phyloP scores from a whole-genome alignment of 805 yeast species.

The Candida insectorum region DNA sequence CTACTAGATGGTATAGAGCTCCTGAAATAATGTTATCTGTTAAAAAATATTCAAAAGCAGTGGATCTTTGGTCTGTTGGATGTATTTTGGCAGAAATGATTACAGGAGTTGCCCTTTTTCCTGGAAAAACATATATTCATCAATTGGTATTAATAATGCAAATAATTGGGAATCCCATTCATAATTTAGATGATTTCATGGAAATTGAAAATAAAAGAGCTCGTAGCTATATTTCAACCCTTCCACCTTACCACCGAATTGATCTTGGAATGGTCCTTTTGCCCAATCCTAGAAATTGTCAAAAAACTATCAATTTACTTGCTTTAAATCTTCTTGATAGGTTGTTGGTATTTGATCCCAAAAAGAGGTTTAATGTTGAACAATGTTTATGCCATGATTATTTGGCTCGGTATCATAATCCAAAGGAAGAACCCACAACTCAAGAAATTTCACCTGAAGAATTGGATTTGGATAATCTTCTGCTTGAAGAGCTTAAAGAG shows the following conservation, averaged over 20 bases:
- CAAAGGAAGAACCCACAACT: conserved; percentile 27
- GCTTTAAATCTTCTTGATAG: conserved; percentile 43
- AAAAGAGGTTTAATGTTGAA: conserved; percentile 77
- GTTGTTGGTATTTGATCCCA: conserved; percentile 87
- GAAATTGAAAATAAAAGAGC: conserved; percentile 24
- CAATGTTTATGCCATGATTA: conserved; percentile 90
- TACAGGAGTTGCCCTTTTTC: conserved; percentile 60
- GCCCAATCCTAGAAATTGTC: conserved; percentile 17
- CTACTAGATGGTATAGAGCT: conserved; percentile 83
- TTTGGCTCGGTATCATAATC: conserved; percentile 71
- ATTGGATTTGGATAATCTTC: conserved; percentile 30
- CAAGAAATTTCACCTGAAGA: conserved; percentile 22
- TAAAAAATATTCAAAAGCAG: conserved; percentile 70
- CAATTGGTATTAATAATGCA: conserved; percentile 66
- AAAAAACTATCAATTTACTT: conserved; percentile 17
- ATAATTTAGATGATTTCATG: conserved; percentile 12
- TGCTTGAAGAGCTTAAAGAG: no score
- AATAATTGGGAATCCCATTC: conserved; percentile 62
- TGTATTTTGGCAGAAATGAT: conserved; percentile 74
- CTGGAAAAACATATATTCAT: conserved; percentile 71
- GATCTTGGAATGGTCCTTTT: conserved; percentile 17
- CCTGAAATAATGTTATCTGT: conserved; percentile 78
- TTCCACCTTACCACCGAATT: conserved; percentile 19
- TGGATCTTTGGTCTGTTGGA: conserved; percentile 80
- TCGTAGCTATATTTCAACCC: conserved; percentile 19